These are phyloP conservation scores for Plasmodium yoelii DNA, from an alignment of 169 alveolate genomes.

Conservation along the genomic window DNA sequence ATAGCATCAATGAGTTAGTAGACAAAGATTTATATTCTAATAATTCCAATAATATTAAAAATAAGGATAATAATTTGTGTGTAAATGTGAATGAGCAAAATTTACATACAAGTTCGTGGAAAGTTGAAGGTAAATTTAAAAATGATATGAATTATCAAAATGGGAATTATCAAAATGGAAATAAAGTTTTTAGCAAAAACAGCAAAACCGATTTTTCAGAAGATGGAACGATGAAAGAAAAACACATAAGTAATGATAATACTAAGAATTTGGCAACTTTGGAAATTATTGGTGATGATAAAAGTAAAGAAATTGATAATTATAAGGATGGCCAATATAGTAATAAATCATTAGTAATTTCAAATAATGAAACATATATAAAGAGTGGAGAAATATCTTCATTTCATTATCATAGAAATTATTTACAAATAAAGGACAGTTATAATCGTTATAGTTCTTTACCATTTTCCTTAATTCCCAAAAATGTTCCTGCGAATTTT, in stretches of 20 bases:
- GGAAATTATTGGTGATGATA: background rate
- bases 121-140: background rate
- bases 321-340: background rate
- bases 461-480: conserved; percentile 83
- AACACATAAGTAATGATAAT: background rate
- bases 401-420: conserved; percentile 68
- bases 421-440: conserved; percentile 73
- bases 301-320: conserved; percentile 6
- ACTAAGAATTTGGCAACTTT: background rate
- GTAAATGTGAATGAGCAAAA: background rate
- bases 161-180: background rate
- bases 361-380: conserved; percentile 47
- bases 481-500: conserved; percentile 82
- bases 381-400: conserved; percentile 78
- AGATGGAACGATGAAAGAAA: background rate
- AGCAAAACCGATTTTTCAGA: background rate
- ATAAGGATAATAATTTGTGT: background rate
- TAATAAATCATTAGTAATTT: too few species aligned
- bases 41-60: conserved; percentile 10
- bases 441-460: conserved; percentile 76
- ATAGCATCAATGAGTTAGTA: conserved; percentile 13
- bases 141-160: background rate
- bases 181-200: background rate
- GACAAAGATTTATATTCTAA: conserved; percentile 17
- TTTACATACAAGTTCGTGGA: background rate